These are phyloP conservation scores for Candida bentonensis DNA, from an alignment of 805 yeast species.

Conservation along the genomic window DNA sequence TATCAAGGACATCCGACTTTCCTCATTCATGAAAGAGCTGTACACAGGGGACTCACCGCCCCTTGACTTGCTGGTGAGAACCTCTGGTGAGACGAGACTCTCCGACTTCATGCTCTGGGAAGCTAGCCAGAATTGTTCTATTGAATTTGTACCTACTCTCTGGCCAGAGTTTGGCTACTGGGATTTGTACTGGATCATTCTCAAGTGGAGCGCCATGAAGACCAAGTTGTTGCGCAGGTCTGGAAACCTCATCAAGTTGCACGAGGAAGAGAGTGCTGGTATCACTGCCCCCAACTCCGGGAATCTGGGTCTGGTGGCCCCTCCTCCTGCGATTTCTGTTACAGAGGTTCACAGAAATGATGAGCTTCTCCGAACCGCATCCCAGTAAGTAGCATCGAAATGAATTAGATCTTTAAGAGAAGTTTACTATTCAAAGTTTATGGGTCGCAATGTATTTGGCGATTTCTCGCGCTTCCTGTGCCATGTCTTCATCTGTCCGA, in stretches of 20 bases:
- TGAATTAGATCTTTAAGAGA: neutral
- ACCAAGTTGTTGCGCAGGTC: constrained; percentile 5
- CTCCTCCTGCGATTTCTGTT: neutral
- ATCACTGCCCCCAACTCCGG: too few species aligned
- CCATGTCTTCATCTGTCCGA: constrained; percentile 55
- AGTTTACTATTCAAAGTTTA: neutral
- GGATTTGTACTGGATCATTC: constrained; percentile 55
- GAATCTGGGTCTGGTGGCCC: neutral
- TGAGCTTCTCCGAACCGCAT: neutral
- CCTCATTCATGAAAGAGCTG: constrained; percentile 37
- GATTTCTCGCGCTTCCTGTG: constrained; percentile 49
- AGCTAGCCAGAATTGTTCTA: constrained; percentile 36
- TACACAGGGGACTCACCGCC: constrained; percentile 65
- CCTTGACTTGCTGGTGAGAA: constrained; percentile 71
- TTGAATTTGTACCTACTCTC: constrained; percentile 61
- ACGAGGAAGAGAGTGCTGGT: neutral
- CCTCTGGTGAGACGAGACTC: constrained; percentile 73
- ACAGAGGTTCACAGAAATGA: neutral
- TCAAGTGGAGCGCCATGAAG: constrained; percentile 44
- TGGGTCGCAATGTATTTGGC: constrained; percentile 15
- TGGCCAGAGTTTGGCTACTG: constrained; percentile 87
- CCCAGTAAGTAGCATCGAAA: neutral
- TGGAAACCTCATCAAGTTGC: neutral
- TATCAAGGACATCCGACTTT: constrained; percentile 30
- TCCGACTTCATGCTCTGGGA: constrained; percentile 94